A percentile compares a stretch with the other conserved stretches of the same genome.
phyloP scores from a whole-genome alignment of 2,329 filamentous ascomycete genomes.

The Phyllosticta citriasiana region DNA sequence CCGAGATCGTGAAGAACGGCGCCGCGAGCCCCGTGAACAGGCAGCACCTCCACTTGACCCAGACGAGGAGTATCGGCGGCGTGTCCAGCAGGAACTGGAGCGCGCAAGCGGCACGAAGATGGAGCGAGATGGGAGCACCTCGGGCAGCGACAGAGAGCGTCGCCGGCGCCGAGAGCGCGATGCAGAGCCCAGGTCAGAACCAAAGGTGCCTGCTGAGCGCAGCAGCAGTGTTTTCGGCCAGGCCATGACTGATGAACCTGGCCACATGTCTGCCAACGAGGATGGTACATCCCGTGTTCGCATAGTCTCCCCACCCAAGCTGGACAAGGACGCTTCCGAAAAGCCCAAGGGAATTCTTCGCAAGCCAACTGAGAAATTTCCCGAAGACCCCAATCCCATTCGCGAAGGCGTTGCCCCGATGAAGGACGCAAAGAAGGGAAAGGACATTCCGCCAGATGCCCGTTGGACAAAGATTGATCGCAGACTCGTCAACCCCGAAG shows the following conservation, averaged over 20 bases:
- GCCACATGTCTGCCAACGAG: slow-evolving; percentile 17
- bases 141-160: slow-evolving; percentile 22
- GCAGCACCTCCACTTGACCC: slow-evolving; percentile 30
- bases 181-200: not conserved
- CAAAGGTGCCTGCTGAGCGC: slow-evolving; percentile 16
- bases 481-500: slow-evolving; percentile 79
- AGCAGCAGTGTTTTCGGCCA: slow-evolving; percentile 20
- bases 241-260: slow-evolving; percentile 25
- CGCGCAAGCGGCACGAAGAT: slow-evolving; percentile 19
- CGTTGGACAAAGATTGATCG: slow-evolving; percentile 91
- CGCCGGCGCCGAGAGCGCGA: slow-evolving; percentile 21
- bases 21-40: slow-evolving; percentile 20
- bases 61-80: slow-evolving; percentile 42
- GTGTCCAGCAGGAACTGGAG: slow-evolving; percentile 36
- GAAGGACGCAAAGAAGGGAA: slow-evolving; percentile 66
- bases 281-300: slow-evolving; percentile 29
- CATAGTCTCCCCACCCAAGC: slow-evolving; percentile 60
- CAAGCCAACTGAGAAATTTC: slow-evolving; percentile 70
- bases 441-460: slow-evolving; percentile 62
- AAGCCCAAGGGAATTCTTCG: slow-evolving; percentile 76
- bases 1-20: slow-evolving; percentile 19
- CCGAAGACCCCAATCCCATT: slow-evolving; percentile 72
- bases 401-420: slow-evolving; percentile 89
- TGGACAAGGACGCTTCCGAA: slow-evolving; percentile 54
- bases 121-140: slow-evolving; percentile 20